Evolutionary conservation across 129 eudicot genomes (phyloP).

Genomic region (Flaveria linearis): DNA sequence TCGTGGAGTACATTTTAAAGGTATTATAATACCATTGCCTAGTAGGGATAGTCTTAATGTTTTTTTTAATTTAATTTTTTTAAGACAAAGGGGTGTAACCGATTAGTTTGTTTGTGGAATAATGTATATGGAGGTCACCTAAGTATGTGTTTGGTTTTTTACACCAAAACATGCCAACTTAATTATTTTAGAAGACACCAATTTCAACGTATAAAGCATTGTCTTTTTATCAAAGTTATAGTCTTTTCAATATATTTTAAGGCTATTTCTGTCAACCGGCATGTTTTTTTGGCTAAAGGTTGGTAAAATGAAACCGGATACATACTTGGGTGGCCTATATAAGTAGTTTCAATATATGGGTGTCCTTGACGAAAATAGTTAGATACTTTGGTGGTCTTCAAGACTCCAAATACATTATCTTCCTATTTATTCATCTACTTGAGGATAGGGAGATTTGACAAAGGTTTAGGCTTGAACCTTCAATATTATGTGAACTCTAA

Average conservation of each 20-base stretch:
- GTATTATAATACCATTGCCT: constrained; percentile 34
- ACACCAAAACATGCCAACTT: not conserved
- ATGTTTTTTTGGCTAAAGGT: not conserved
- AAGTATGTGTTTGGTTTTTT: not conserved
- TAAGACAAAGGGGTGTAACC: not conserved
- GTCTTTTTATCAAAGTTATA: not conserved
- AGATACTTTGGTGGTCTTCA: not conserved
- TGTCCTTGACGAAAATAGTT: not conserved
- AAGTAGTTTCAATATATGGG: not conserved
- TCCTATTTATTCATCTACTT: not conserved
- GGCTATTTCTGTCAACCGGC: not conserved
- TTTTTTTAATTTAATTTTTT: not conserved
- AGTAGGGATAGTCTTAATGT: not conserved
- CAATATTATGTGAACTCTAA: constrained; percentile 10
- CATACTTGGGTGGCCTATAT: not conserved
- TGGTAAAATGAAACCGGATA: not conserved
- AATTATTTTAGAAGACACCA: not conserved
- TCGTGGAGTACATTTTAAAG: constrained; percentile 93
- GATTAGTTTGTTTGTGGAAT: not conserved
- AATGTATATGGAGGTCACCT: not conserved
- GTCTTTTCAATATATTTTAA: not conserved
- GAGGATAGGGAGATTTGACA: not conserved
- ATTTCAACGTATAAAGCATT: not conserved
- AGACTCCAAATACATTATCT: not conserved
- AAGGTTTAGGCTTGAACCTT: not conserved